Evolutionary conservation across 2,329 filamentous ascomycete species (phyloP), one percentile per base, ranked within the genome.

Genomic region (Acarospora socialis): DNA sequence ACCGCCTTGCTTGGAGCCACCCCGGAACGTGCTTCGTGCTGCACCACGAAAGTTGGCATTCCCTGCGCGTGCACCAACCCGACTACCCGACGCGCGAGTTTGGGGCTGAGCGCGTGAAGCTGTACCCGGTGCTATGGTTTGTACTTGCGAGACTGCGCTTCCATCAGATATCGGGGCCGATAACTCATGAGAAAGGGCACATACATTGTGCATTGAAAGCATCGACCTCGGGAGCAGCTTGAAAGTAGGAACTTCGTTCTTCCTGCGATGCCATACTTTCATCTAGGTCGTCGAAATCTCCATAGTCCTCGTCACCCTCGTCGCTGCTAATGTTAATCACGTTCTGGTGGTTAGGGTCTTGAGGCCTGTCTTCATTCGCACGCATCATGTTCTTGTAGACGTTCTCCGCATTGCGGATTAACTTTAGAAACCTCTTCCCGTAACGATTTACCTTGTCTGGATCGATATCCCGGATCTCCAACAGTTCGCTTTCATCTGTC

Each of bases 291-390:
- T 34, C 33, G 24, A 39, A 30, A 12, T 47, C 43, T 30, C 39
- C 35, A 22, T 36, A 35, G 18, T 51, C 45, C 0, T 53, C 49
- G 12, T 49, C 52, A 19, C 52, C 51, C 18, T 56, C 56, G 33
- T 57, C 55, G 36, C 54, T 59, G 37, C 55, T 55, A 14, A 67
- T 53, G 30, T 65, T 54, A 30, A 66, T 60, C 14, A 66, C 57
- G 29, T 58, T 59, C 27, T 51, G 44, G 22, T 65, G 64, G 40
- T 72, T 68, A 2, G 60, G 63, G 43, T 68, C 63, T 18, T 59
- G 46, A 4, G 54, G 50, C 9, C 52, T 52, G 13, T 65, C 59
- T 47, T 57, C 42, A 30, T 50, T 49, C 27, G 43, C 40, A 46
- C 43, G 30, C 40, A 48, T 56, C 40, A 64, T 47, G 34, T 59